A percentile compares a stretch with the other conserved stretches of the same genome.
These are phyloP conservation scores for Elsinoe ampelina DNA, from an alignment of 2,329 filamentous ascomycete genomes.

Conservation along the genomic window DNA sequence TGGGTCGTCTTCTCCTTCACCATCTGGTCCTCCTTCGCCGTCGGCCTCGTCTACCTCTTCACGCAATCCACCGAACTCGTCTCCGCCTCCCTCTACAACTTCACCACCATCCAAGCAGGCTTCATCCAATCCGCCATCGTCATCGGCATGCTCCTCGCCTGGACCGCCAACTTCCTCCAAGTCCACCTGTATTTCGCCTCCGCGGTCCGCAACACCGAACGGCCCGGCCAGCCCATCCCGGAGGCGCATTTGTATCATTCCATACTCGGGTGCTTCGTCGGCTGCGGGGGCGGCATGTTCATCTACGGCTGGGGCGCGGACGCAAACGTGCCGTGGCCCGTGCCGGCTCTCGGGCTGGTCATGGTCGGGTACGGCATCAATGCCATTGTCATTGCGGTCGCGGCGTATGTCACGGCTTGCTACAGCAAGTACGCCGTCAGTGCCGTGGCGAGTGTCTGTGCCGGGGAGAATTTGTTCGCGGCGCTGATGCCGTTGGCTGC, in stretches of 20 bases:
- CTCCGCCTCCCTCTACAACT: conserved; percentile 33
- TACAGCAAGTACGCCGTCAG: conserved; percentile 43
- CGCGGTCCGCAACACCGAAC: conserved; percentile 29
- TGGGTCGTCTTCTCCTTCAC: conserved; percentile 41
- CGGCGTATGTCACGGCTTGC: conserved; percentile 42
- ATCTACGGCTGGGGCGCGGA: conserved; percentile 43
- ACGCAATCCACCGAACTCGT: conserved; percentile 40
- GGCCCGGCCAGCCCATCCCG: conserved; percentile 31
- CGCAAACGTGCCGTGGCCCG: conserved; percentile 37
- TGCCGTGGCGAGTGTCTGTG: conserved; percentile 40
- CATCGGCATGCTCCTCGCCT: conserved; percentile 38
- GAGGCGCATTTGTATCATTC: conserved; percentile 39
- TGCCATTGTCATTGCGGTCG: conserved; percentile 37
- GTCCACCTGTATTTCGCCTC: conserved; percentile 34
- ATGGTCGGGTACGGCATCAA: conserved; percentile 44
- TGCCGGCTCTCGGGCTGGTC: conserved; percentile 37
- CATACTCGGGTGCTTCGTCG: conserved; percentile 36
- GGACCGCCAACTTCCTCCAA: conserved; percentile 28
- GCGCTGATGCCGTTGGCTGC: conserved; percentile 41
- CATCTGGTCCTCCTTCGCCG: conserved; percentile 40
- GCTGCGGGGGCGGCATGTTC: conserved; percentile 42
- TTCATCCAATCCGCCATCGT: conserved; percentile 38
- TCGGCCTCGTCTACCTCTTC: conserved; percentile 42
- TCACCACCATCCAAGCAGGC: conserved; percentile 34
- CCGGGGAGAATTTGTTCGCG: conserved; percentile 42